Evolutionary conservation across 2,329 filamentous ascomycete species (phyloP).

Genomic region (Trichoderma sp.): DNA sequence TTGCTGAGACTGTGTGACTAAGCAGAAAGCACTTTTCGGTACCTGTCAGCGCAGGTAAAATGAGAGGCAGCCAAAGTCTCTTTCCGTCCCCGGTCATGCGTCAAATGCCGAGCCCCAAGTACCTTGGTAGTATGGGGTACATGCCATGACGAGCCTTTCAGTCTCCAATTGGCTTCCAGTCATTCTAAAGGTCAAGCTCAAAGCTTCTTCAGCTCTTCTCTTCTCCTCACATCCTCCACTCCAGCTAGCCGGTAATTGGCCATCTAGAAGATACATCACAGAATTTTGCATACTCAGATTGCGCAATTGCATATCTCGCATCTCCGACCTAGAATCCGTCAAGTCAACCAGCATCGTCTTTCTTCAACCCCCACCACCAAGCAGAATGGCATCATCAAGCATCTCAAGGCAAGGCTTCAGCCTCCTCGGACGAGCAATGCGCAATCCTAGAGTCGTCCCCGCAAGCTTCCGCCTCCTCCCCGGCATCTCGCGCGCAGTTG

Average conservation of each 20-base stretch:
- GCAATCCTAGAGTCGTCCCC: conserved; percentile 26
- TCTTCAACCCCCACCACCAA: neutral
- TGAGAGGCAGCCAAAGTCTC: neutral
- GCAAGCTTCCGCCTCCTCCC: conserved; percentile 24
- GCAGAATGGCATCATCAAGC: conserved; percentile 2
- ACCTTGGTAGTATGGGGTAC: conserved; percentile 18
- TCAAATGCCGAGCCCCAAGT: neutral
- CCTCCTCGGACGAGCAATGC: conserved; percentile 35
- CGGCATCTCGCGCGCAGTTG: conserved; percentile 3
- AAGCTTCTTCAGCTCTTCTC: conserved; percentile 1
- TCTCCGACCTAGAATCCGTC: neutral
- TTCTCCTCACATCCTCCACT: neutral
- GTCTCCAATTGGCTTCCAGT: neutral
- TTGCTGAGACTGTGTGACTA: neutral
- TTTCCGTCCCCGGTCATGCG: neutral
- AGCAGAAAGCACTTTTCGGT: neutral
- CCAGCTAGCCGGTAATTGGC: neutral
- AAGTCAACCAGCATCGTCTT: neutral
- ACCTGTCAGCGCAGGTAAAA: neutral
- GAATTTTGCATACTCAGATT: neutral
- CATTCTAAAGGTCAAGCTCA: conserved; percentile 3
- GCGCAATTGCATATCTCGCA: neutral
- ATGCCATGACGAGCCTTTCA: conserved; percentile 6
- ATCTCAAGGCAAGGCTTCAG: conserved; percentile 36
- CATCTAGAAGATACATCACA: neutral